These are phyloP conservation scores for Ajuga chamaepitys DNA, from an alignment of 257 asterid genomes.

Conservation along the genomic window DNA sequence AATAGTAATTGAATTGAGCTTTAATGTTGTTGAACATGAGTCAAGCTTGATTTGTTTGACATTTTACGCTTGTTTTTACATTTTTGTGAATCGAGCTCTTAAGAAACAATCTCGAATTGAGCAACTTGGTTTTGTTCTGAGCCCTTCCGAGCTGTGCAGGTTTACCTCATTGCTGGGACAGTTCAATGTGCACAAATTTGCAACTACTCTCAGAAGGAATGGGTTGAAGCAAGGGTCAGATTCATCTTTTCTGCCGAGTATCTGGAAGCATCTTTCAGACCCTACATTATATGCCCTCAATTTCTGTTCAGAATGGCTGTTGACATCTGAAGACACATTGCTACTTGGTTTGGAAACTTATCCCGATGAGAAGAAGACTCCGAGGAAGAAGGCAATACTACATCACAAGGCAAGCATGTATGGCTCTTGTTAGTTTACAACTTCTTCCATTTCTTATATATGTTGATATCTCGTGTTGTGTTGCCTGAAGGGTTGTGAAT, in stretches of 20 bases:
- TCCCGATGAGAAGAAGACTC: conserved; percentile 30
- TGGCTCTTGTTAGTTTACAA: not conserved
- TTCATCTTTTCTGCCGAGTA: conserved; percentile 31
- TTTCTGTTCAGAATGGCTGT: conserved; percentile 58
- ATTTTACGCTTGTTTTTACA: too few species aligned
- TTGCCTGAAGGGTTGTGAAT: too few species aligned
- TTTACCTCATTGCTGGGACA: conserved; percentile 55
- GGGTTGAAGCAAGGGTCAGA: conserved; percentile 21
- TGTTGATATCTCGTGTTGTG: not conserved
- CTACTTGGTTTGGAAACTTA: conserved; percentile 42
- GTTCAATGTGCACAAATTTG: conserved; percentile 61
- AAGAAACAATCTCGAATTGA: too few species aligned
- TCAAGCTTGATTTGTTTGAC: too few species aligned
- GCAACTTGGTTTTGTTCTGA: too few species aligned
- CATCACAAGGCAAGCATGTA: conserved; percentile 86
- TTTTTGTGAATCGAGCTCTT: too few species aligned
- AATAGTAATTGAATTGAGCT: too few species aligned
- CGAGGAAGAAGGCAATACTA: conserved; percentile 58
- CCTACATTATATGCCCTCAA: conserved; percentile 51
- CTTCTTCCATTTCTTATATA: too few species aligned
- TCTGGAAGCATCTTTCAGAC: conserved; percentile 41
- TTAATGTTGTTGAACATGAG: too few species aligned
- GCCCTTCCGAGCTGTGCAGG: conserved; percentile 39
- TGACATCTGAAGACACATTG: conserved; percentile 54
- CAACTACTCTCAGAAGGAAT: conserved; percentile 29